Evolutionary conservation across 495 filamentous ascomycete species (phyloP).

Genomic region (Penicillium lividum): DNA sequence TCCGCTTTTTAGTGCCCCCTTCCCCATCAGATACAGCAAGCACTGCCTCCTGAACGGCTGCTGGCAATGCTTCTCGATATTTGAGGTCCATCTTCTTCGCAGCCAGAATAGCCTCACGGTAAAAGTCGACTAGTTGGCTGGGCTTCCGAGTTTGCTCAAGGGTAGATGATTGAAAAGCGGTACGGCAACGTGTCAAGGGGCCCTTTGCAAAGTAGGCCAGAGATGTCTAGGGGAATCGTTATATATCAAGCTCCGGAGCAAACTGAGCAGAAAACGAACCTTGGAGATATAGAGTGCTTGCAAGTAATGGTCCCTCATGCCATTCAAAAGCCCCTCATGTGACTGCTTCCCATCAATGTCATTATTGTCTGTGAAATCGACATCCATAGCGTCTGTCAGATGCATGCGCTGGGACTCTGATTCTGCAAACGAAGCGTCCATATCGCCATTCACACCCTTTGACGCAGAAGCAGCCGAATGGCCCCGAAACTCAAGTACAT

Average conservation of each 20-base stretch:
- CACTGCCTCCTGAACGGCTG: conserved; percentile 63
- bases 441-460: not conserved
- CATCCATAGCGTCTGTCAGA: conserved; percentile 16
- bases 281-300: conserved; percentile 90
- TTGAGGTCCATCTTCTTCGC: conserved; percentile 83
- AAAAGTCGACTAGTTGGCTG: conserved; percentile 61
- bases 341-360: conserved; percentile 44
- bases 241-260: conserved; percentile 6
- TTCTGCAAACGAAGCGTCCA: conserved; percentile 8
- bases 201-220: conserved; percentile 98
- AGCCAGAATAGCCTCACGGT: conserved; percentile 70
- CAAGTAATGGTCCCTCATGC: conserved; percentile 74
- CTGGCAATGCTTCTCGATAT: conserved; percentile 74
- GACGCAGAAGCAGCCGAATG: conserved; percentile 22
- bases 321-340: conserved; percentile 65
- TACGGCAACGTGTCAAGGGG: conserved; percentile 82
- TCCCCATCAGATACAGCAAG: conserved; percentile 64
- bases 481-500: conserved; percentile 21
- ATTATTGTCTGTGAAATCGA: conserved; percentile 17
- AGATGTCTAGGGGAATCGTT: conserved; percentile 59
- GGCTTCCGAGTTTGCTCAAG: conserved; percentile 31
- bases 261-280: conserved; percentile 41
- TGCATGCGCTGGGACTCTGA: conserved; percentile 19
- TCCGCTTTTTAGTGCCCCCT: conserved; percentile 54
- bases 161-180: conserved; percentile 65